phyloP scores from a whole-genome alignment of 306 rosid genomes.

The Vicia villosa region DNA sequence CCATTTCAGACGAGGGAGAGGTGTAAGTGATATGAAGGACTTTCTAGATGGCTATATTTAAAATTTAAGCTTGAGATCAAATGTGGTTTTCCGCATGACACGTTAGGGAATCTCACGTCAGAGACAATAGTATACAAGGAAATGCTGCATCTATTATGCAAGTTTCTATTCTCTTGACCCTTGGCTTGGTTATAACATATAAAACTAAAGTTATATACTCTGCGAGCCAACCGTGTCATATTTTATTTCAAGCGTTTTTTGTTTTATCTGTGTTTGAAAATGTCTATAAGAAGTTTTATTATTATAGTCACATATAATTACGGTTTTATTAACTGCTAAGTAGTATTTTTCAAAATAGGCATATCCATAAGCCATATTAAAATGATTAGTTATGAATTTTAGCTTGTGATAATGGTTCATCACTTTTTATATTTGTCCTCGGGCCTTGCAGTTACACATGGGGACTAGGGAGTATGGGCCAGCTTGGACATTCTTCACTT shows the following conservation, averaged over 20 bases:
- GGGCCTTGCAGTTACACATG: slow-evolving; percentile 74
- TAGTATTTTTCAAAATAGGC: background rate
- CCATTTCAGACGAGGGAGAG: slow-evolving; percentile 89
- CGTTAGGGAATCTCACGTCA: slow-evolving; percentile 60
- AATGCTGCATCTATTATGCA: slow-evolving; percentile 64
- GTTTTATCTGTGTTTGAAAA: too few relatives aligned
- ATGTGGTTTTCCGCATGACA: slow-evolving; percentile 71
- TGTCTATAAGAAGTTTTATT: too few relatives aligned
- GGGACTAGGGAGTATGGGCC: slow-evolving; percentile 96
- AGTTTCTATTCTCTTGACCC: slow-evolving; percentile 55
- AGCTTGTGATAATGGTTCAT: slow-evolving; percentile 16
- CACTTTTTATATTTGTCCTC: slow-evolving; percentile 33
- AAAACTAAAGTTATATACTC: slow-evolving; percentile 27
- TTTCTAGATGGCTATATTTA: slow-evolving; percentile 64
- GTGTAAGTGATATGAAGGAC: slow-evolving; percentile 87
- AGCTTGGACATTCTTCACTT: slow-evolving; percentile 92
- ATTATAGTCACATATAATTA: slow-evolving; percentile 11
- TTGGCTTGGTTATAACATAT: slow-evolving; percentile 44
- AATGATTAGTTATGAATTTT: background rate
- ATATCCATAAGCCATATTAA: background rate
- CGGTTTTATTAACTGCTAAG: background rate
- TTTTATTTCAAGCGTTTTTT: too few relatives aligned
- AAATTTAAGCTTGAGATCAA: slow-evolving; percentile 58
- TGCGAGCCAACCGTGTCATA: slow-evolving; percentile 26
- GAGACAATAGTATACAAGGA: slow-evolving; percentile 64